Conservation (phyloP, 1,284 basidiomycete genomes). For the Puccinia novopanici region DNA sequence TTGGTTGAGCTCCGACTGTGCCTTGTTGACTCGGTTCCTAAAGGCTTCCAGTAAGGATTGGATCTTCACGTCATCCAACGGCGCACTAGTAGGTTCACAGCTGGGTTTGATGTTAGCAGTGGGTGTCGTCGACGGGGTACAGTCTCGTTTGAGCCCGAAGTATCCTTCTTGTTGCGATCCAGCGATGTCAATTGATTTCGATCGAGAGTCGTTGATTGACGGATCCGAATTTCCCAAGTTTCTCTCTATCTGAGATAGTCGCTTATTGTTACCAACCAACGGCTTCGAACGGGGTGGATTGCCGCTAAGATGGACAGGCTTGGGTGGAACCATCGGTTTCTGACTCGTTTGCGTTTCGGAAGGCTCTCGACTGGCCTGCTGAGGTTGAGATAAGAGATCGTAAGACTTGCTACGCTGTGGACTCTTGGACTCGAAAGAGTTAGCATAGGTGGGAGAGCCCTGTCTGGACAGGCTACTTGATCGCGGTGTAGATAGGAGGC, state of each 20-base stretch:
- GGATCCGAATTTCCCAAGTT: neutral
- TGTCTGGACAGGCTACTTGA: neutral
- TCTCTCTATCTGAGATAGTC: neutral
- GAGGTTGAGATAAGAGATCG: neutral
- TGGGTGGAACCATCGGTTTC: conserved; percentile 10
- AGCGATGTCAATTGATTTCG: neutral
- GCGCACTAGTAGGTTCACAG: neutral
- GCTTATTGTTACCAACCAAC: neutral
- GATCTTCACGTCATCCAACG: conserved; percentile 1
- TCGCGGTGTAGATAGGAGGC: neutral
- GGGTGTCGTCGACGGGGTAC: neutral
- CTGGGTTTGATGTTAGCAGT: neutral
- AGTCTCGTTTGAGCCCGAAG: neutral
- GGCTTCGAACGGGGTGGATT: neutral
- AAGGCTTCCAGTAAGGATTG: conserved; percentile 29
- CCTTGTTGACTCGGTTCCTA: conserved; percentile 20
- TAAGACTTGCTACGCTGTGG: neutral
- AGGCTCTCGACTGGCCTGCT: neutral
- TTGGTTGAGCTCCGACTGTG: conserved; percentile 21
- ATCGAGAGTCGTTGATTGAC: neutral
- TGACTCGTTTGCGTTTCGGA: neutral
- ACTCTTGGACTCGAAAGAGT: neutral
- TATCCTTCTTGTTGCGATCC: neutral
- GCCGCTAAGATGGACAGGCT: conserved; percentile 18
- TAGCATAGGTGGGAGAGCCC: neutral